These are phyloP conservation scores for Phoenix dactylifera DNA, from an alignment of 176 grass and related monocot genomes.

Conservation along the genomic window DNA sequence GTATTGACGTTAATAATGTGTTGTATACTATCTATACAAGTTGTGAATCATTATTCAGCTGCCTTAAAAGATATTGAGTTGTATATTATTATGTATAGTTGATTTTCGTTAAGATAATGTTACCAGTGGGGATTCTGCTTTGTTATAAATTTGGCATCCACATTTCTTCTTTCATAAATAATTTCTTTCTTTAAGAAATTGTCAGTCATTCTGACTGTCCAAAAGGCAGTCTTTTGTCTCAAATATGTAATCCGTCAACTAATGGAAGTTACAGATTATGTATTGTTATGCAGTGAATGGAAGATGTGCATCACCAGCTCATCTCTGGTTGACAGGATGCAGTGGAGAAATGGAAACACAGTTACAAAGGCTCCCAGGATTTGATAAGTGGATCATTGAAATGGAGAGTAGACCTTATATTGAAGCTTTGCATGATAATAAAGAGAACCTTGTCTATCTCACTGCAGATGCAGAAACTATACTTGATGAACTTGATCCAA, in stretches of 20 bases:
- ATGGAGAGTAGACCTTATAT: conserved; percentile 69
- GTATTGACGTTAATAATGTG: too few relatives aligned
- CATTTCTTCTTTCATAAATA: too few relatives aligned
- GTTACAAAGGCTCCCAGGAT: conserved; percentile 60
- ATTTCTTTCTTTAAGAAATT: too few relatives aligned
- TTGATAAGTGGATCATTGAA: conserved; percentile 86
- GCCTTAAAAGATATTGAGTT: too few relatives aligned
- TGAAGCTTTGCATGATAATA: conserved; percentile 64
- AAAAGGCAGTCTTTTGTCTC: too few relatives aligned
- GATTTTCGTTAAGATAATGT: too few relatives aligned
- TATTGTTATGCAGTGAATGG: conserved; percentile 96
- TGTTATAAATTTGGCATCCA: too few relatives aligned
- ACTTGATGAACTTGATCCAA: conserved; percentile 73
- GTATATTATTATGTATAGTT: too few relatives aligned
- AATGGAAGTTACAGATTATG: conserved; percentile 74
- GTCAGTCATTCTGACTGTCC: too few relatives aligned
- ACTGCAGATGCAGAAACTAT: conserved; percentile 73
- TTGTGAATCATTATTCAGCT: too few relatives aligned
- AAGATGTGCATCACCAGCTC: conserved; percentile 58
- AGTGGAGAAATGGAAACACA: conserved; percentile 68
- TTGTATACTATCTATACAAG: too few relatives aligned
- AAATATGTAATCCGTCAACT: conserved; percentile 17
- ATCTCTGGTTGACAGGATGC: conserved; percentile 94
- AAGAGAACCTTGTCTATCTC: conserved; percentile 76
- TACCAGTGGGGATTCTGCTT: too few relatives aligned